Conservation (phyloP, 805 yeast species). For the Spathaspora arborariae region DNA sequence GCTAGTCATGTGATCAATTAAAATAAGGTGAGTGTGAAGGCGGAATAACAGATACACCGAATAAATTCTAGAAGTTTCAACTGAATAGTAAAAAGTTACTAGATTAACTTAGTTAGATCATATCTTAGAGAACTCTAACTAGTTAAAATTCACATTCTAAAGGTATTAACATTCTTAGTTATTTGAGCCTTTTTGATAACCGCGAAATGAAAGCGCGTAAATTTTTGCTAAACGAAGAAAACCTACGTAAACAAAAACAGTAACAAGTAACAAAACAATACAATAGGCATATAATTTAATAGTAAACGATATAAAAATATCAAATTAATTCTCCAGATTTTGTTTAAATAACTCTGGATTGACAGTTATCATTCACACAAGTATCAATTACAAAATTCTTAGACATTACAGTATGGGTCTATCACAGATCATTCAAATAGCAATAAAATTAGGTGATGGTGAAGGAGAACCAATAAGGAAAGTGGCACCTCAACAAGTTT, state of each 20-base stretch:
- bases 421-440: neutral
- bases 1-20: no score
- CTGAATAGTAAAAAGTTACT: no score
- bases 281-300: neutral
- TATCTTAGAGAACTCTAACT: no score
- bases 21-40: no score
- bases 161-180: no score
- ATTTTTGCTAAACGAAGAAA: neutral
- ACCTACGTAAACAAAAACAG: neutral
- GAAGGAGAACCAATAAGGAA: conserved; percentile 5
- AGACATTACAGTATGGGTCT: neutral
- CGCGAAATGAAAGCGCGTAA: neutral
- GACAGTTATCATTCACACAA: neutral
- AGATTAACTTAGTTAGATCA: no score
- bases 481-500: conserved; percentile 46
- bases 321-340: neutral
- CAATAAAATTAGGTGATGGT: neutral
- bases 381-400: neutral
- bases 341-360: neutral
- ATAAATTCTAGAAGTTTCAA: no score
- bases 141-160: no score
- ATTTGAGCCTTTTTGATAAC: no score
- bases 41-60: no score
- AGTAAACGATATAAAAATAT: no score
- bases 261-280: neutral